Evolutionary conservation across 1,139 yeast species (phyloP), one percentile per base, ranked within the genome.

Genomic region (Protomyces inouyei): DNA sequence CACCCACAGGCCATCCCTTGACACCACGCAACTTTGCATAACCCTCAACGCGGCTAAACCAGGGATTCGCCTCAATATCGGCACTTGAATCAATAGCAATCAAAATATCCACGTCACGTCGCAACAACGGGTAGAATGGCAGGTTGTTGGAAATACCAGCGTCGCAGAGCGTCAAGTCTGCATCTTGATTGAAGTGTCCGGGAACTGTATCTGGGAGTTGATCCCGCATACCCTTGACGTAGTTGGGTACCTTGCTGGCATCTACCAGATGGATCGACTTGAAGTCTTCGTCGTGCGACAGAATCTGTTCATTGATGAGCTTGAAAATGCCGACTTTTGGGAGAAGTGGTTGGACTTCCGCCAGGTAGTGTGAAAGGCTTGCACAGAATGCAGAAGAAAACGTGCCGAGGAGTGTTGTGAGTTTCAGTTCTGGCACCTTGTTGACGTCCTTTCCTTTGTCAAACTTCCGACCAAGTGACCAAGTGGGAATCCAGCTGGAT

Each of bases 381-480:
- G 71, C 71, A 40, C 71, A 69, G 40, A 70, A 69, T 16, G 71
- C 71, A 5, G 71, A 70, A 23, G 71, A 71, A 56, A 70, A 70
- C 5, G 70, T 67, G 28, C 71, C 71, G 16, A 70, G 65, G n/a
- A 70, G 66, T 23, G 69, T 51, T 6, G 69, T 55, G 46, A 70
- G 52, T 28, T 61, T 64, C 16, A 66, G 55, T 56, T 70, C 71
- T 4, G 71, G 71, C 16, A 52, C 28, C 18, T 53, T 53, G 9
- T 57, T 67, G 32, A 55, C 52, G 21, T 68, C 63, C 23, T 54
- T 25, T 3, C 71, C 71, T 35, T 64, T 56, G 4, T 45, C 32
- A 60, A 67, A 70, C 21, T 60, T 36, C 5, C 71, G 64, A 16
- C 71, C 71, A 32, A 69, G 57, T 18, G 70, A 46, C 70, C 70